phyloP scores from a whole-genome alignment of 352 stramenopile species.

The Phytopythium vexans region DNA sequence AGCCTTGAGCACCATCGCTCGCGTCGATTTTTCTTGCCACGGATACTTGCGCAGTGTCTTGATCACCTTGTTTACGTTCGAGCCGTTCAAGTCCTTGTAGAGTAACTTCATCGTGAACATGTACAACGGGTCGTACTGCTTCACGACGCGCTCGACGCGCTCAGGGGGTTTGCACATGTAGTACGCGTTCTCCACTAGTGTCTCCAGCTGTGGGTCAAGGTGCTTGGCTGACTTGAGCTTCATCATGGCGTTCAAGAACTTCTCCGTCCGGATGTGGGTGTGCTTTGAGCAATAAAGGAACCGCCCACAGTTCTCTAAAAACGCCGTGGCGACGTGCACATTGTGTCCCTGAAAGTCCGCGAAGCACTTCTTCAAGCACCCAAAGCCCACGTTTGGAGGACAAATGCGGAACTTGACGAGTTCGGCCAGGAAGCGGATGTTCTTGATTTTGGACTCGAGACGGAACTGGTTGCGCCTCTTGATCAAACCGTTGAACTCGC shows the following conservation, averaged over 20 bases:
- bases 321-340: constrained; percentile 94
- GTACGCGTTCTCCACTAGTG: constrained; percentile 91
- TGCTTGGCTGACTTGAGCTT: constrained; percentile 94
- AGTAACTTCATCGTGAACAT: constrained; percentile 89
- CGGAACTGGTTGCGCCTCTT: constrained; percentile 94
- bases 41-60: constrained; percentile 93
- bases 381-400: constrained; percentile 92
- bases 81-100: constrained; percentile 75
- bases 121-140: constrained; percentile 90
- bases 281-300: constrained; percentile 96
- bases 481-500: constrained; percentile 93
- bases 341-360: constrained; percentile 95
- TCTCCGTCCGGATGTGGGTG: constrained; percentile 87
- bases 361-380: constrained; percentile 93
- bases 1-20: constrained; percentile 84
- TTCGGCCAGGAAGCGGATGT: constrained; percentile 95
- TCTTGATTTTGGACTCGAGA: constrained; percentile 94
- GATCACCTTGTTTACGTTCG: constrained; percentile 89
- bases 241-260: constrained; percentile 95
- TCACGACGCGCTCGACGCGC: constrained; percentile 68
- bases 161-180: constrained; percentile 91
- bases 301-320: constrained; percentile 95
- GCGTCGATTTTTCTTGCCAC: constrained; percentile 74
- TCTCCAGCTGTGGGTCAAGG: constrained; percentile 83
- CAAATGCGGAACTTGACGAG: constrained; percentile 97